phyloP scores from a whole-genome alignment of 2,329 filamentous ascomycete genomes.

The Fusarium abutilonis region DNA sequence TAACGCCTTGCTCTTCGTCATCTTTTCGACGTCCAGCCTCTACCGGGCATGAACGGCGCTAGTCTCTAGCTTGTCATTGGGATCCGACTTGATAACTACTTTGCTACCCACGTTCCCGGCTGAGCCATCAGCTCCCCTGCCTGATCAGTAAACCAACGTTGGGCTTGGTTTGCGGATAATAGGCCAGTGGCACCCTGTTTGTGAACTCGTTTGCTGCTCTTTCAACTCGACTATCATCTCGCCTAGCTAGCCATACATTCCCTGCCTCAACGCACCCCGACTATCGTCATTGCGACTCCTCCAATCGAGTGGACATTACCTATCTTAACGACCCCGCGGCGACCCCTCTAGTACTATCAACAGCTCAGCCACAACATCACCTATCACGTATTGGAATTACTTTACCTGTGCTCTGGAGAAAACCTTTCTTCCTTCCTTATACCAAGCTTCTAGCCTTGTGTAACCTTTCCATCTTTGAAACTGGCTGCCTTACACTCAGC shows the following conservation, averaged over 20 bases:
- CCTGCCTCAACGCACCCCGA: conserved; percentile 42
- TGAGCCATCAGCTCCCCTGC: conserved; percentile 46
- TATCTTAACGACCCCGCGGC: conserved; percentile 42
- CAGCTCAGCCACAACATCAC: conserved; percentile 14
- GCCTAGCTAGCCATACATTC: conserved; percentile 42
- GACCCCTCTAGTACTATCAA: conserved; percentile 40
- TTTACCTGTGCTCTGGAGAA: conserved; percentile 3
- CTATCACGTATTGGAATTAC: conserved; percentile 13
- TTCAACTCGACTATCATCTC: conserved; percentile 43
- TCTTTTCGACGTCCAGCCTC: conserved; percentile 43
- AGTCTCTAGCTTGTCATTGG: conserved; percentile 45
- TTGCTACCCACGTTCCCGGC: conserved; percentile 44
- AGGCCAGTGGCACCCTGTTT: conserved; percentile 45
- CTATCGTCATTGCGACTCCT: conserved; percentile 42
- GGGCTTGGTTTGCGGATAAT: conserved; percentile 44
- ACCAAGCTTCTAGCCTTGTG: conserved; percentile 21
- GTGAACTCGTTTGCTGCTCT: conserved; percentile 34
- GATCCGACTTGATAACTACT: conserved; percentile 46
- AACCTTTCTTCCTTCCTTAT: conserved; percentile 4
- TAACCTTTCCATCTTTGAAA: conserved; percentile 31
- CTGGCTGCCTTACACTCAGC: conserved; percentile 42
- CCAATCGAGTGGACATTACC: conserved; percentile 38
- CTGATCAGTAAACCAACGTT: conserved; percentile 43
- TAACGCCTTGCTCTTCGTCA: conserved; percentile 46
- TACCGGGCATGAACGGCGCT: conserved; percentile 46